These are phyloP conservation scores for Trametes pubescens DNA, from an alignment of 1,284 basidiomycete species.

Conservation along the genomic window DNA sequence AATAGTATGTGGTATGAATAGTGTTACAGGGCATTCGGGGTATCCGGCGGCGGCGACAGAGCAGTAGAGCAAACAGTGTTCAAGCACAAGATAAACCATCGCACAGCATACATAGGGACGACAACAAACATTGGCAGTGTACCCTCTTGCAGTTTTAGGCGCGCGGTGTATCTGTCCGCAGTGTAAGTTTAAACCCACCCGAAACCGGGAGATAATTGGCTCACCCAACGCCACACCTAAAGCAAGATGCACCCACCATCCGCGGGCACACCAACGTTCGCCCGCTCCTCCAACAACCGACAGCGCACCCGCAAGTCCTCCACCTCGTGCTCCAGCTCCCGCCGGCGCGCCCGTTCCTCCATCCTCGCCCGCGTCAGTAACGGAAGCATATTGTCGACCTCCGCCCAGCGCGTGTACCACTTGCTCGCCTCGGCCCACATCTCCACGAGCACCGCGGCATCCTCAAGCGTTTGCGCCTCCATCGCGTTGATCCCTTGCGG, in stretches of 20 bases:
- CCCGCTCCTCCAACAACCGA: constrained; percentile 52
- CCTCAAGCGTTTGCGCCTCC: constrained; percentile 24
- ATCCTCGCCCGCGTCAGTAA: constrained; percentile 54
- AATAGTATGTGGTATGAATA: no score
- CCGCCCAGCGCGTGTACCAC: constrained; percentile 53
- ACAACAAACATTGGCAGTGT: no score
- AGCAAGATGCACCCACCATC: constrained; percentile 38
- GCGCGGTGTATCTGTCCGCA: no score
- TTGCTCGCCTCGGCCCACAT: constrained; percentile 35
- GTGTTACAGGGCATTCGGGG: no score
- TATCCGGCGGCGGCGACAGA: no score
- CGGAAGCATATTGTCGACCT: constrained; percentile 55
- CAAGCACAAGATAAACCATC: no score
- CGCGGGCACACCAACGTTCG: constrained; percentile 28
- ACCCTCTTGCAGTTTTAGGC: no score
- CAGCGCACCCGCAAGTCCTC: constrained; percentile 60
- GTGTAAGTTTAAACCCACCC: neutral
- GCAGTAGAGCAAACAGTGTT: no score
- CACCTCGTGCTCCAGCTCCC: constrained; percentile 54
- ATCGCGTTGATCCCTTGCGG: constrained; percentile 31
- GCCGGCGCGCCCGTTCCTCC: constrained; percentile 55
- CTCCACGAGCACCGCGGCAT: constrained; percentile 26
- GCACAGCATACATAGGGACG: no score
- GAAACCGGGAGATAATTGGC: neutral
- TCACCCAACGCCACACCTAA: constrained; percentile 12